Base-by-base conservation (phyloP, 1,139 yeast species). In the Schwanniomyces etchellsii region DNA sequence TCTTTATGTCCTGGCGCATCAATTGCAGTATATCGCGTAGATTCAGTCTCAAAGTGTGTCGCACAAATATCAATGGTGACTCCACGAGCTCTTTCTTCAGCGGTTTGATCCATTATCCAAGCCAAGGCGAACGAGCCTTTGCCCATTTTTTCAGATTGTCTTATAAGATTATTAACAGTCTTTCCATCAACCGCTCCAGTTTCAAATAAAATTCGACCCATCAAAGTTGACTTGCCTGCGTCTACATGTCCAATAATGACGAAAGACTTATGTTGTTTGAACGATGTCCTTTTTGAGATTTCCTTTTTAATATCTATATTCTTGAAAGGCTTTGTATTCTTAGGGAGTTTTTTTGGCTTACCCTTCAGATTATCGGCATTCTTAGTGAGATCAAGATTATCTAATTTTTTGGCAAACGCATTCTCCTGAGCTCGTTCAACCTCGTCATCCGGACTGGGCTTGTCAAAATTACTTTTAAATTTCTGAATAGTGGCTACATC, bases 191-290 rank as follows among this genome's bases (percentile, higher is more conserved):
- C 84, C 2, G 83, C 81, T 4, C 93, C 89, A 14, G 77, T 62
- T 46, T 91, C 97, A 36, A 80, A 80, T 26, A 93, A 55, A 27
- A 93, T 56, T 35, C 98, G 66, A 5, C 99, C 99, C 76, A 93
- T 82, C 21, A 93, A 63, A 0, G 99, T 93, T 3, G 96, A 86
- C 53, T 93, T 93, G 7, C 99, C 99, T 0, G 97, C 95, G 60
- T 93, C 99, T 13, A 93, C 97, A 59, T 93, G 98, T 3, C 99
- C 98, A 38, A 84, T 77, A 3, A 86, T 93, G 17, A 86, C 95
- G 52, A 85, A 82, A 13, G 89, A 77, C 33, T 80, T 64, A 39
- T 74, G 78, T 3, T 89, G 86, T 45, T 81, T 82, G 24, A 56
- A 57, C 13, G 63, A 47, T 17, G 57, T 53, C 31, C 52, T 50